Percentiles rank a stretch among this genome's conserved stretches.
phyloP scores from a whole-genome alignment of 345 rosid species.

The Salix brachista region DNA sequence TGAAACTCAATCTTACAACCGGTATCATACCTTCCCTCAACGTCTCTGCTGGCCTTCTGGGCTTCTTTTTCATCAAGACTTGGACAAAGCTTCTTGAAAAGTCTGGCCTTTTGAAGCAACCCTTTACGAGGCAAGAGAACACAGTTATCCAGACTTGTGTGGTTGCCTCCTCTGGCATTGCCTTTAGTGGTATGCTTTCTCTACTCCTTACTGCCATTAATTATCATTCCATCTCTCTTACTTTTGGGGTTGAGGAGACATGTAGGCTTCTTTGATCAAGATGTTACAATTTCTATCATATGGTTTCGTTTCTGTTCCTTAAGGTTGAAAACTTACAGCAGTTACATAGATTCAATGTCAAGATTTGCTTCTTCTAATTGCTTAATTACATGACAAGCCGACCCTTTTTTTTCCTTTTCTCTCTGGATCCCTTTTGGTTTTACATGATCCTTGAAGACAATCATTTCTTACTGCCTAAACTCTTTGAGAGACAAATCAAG shows the following conservation, averaged over 20 bases:
- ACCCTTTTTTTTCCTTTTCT: background rate
- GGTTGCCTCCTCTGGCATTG: conserved; percentile 27
- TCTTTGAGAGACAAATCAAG: background rate
- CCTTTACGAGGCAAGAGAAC: conserved; percentile 26
- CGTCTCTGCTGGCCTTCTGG: conserved; percentile 25
- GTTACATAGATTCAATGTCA: background rate
- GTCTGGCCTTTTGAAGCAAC: conserved; percentile 4
- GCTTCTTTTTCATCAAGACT: conserved; percentile 22
- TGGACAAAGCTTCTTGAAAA: conserved; percentile 13
- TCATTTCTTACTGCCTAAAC: background rate
- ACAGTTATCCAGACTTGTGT: conserved; percentile 24
- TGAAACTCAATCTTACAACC: conserved; percentile 26
- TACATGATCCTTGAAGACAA: background rate
- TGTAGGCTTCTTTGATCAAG: background rate
- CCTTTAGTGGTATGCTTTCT: conserved; percentile 16
- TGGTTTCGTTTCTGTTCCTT: too few relatives aligned
- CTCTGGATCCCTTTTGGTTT: background rate
- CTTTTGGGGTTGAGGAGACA: background rate
- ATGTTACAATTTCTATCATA: background rate
- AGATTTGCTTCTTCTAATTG: background rate
- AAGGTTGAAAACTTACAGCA: background rate
- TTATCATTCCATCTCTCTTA: background rate
- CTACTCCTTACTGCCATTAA: background rate
- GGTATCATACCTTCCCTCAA: conserved; percentile 24
- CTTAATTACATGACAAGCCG: background rate